Conservation (phyloP, 176 grass and related monocot genomes). For the Eleusine indica region DNA sequence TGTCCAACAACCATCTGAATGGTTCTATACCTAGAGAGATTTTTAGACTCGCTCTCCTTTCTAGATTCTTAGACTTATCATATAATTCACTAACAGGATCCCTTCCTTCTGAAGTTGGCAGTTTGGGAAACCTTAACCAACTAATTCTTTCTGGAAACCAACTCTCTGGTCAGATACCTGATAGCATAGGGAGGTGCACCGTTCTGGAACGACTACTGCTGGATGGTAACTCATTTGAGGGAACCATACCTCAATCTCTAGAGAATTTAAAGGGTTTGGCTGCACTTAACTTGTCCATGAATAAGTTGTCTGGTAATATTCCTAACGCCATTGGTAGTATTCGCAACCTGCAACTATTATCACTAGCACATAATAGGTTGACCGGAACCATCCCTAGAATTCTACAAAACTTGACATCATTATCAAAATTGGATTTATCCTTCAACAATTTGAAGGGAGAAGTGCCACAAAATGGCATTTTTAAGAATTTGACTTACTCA, state of each 20-base stretch:
- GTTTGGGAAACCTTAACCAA: background rate
- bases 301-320: conserved; percentile 40
- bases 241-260: conserved; percentile 36
- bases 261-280: conserved; percentile 29
- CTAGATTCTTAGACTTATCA: background rate
- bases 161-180: background rate
- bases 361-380: conserved; percentile 37
- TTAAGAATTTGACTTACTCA: conserved; percentile 24
- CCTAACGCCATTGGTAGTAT: conserved; percentile 25
- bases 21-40: background rate
- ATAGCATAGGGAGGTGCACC: background rate
- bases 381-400: conserved; percentile 24
- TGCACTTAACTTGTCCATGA: conserved; percentile 34
- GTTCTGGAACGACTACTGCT: conserved; percentile 23
- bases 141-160: background rate
- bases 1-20: background rate
- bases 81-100: background rate
- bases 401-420: conserved; percentile 17
- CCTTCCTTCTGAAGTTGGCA: background rate
- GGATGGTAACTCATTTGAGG: conserved; percentile 35
- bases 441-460: conserved; percentile 42
- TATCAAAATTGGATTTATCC: conserved; percentile 28
- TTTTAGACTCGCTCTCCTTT: background rate
- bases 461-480: conserved; percentile 36
- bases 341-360: background rate